These are phyloP conservation scores for Neostapfia colusana DNA, from an alignment of 176 grass and related monocot genomes.

Conservation along the genomic window DNA sequence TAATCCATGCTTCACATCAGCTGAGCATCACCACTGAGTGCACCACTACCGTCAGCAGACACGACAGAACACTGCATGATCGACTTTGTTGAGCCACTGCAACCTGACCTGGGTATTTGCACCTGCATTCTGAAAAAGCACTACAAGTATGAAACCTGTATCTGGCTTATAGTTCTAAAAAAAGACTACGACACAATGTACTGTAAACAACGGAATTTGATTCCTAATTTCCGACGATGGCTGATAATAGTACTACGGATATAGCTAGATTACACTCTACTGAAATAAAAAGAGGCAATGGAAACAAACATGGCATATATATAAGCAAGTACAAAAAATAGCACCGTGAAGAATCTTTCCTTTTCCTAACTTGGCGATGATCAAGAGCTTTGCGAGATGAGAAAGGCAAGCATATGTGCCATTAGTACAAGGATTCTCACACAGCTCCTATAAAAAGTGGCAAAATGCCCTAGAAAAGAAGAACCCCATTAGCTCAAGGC, in stretches of 20 bases:
- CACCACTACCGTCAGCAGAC: no score
- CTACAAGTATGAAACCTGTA: not conserved
- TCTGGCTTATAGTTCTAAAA: not conserved
- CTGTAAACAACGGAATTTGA: not conserved
- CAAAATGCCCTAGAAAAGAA: constrained; percentile 38
- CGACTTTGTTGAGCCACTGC: not conserved
- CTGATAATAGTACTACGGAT: not conserved
- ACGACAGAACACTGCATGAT: not conserved
- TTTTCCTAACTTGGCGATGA: constrained; percentile 43
- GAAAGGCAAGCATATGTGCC: constrained; percentile 43
- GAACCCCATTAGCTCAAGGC: constrained; percentile 22
- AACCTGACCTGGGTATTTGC: not conserved
- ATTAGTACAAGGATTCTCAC: constrained; percentile 41
- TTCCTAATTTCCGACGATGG: not conserved
- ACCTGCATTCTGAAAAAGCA: not conserved
- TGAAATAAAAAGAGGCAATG: not conserved
- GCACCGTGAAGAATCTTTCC: constrained; percentile 16
- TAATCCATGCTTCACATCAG: not conserved
- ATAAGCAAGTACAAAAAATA: not conserved
- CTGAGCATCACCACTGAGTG: no score
- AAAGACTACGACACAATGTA: not conserved
- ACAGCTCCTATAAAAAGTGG: constrained; percentile 40
- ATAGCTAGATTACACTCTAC: not conserved
- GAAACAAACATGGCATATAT: not conserved
- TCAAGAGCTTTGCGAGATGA: constrained; percentile 24